Evolutionary conservation across 83 land plant genomes (phyloP).

Genomic region (Thuja plicata): DNA sequence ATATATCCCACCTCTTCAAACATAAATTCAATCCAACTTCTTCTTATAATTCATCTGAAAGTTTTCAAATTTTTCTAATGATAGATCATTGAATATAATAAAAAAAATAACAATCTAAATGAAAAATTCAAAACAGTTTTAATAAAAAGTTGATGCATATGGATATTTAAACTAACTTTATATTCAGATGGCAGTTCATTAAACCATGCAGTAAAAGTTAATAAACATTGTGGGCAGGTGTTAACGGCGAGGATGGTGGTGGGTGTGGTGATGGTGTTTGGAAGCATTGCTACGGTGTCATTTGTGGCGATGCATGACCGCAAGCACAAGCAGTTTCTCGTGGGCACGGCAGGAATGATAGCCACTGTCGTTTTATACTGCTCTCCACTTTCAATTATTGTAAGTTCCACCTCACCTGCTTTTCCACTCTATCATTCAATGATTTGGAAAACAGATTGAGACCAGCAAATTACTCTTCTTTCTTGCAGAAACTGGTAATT

Average conservation of each 20-base stretch:
- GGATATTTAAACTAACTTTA: no score
- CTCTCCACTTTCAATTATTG: conserved; percentile 56
- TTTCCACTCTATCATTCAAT: neutral
- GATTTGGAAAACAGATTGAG: neutral
- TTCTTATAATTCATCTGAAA: no score
- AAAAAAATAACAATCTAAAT: no score
- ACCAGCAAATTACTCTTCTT: neutral
- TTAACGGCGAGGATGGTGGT: conserved; percentile 16
- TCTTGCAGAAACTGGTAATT: conserved; percentile 54
- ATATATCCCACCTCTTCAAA: no score
- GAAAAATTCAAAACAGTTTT: no score
- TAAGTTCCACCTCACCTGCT: conserved; percentile 13
- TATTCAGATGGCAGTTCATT: no score
- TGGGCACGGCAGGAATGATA: conserved; percentile 45
- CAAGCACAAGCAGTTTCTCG: conserved; percentile 37
- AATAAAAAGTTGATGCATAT: no score
- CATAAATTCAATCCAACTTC: no score
- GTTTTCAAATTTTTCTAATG: no score
- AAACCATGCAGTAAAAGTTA: no score
- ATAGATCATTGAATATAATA: no score
- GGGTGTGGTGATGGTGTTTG: conserved; percentile 23
- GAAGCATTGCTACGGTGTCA: conserved; percentile 25
- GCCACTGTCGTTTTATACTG: conserved; percentile 51
- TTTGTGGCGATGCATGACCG: conserved; percentile 37
- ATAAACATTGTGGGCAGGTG: conserved; percentile 14